These are phyloP conservation scores for Lagenidium sp. DNA, from an alignment of 352 stramenopile species.

Conservation along the genomic window DNA sequence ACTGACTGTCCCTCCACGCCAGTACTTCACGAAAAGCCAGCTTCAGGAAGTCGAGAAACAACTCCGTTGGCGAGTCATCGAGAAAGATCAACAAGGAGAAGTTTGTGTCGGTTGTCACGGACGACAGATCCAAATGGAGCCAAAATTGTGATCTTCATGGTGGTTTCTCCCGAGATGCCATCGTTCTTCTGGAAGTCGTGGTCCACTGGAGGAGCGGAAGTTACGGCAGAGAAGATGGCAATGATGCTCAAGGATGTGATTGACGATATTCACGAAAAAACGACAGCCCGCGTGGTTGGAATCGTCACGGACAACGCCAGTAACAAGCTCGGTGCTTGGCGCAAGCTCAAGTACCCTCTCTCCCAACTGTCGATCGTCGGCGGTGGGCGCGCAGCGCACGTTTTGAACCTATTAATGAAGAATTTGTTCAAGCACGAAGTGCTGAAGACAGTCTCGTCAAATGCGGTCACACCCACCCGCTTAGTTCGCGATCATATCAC, in stretches of 20 bases:
- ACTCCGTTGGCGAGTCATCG: neutral
- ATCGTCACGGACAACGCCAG: slow-evolving; percentile 10
- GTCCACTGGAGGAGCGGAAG: neutral
- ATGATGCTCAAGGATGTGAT: neutral
- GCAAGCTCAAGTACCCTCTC: too few species aligned
- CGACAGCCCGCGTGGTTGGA: neutral
- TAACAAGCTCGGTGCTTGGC: slow-evolving; percentile 1
- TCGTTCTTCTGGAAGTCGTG: slow-evolving; percentile 5
- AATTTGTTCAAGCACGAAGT: neutral
- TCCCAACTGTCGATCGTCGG: slow-evolving; percentile 1
- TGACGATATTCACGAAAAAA: neutral
- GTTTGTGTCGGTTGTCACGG: slow-evolving; percentile 3
- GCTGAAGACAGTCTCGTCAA: neutral
- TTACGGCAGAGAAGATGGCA: slow-evolving; percentile 1
- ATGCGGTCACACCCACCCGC: neutral
- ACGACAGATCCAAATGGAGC: slow-evolving; percentile 4
- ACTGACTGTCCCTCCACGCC: neutral
- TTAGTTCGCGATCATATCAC: slow-evolving; percentile 3
- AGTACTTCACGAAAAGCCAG: neutral
- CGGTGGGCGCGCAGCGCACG: slow-evolving; percentile 4
- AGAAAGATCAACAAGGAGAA: neutral
- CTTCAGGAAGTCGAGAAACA: neutral
- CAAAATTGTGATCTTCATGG: slow-evolving; percentile 6
- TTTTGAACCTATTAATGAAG: slow-evolving; percentile 6
- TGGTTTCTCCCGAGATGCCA: slow-evolving; percentile 3